Base-by-base conservation (phyloP, 2,329 filamentous ascomycete species). In the Cladosporium halotolerans region DNA sequence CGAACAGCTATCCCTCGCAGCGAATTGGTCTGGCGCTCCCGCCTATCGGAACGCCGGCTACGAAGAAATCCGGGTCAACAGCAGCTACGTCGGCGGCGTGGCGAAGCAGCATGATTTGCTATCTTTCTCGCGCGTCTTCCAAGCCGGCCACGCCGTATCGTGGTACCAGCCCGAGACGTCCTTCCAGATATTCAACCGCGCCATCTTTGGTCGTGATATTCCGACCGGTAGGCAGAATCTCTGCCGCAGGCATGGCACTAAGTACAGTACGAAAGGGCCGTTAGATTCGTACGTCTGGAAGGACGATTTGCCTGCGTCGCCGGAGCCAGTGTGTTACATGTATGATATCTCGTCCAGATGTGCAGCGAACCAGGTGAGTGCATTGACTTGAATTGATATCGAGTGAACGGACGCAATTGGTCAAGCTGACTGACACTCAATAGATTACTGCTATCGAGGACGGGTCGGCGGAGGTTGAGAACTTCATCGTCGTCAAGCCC, bases 141-240 rank as follows among this genome's bases (percentile, higher is more conserved):
- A 69, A 42, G 60, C 65, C 18, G 66, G 66, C 8, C 65, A 69
- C 47, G 60, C 63, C 46, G 58, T 54, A 13, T 36, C 55, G 1
- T 58, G 44, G 19, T 81, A 80, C 59, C 77, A 81, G 59, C 79
- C 79, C 0, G 71, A 80, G 58, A 78, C 77, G 0, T 72, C 76
- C 2, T 79, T 76, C 47, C 68, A 76, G 55, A 76, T 82, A 44
- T 82, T 82, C 64, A 69, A 73, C 16, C 77, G 80, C 5, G 72
- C 73, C 1, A 70, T 80, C 45, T 69, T 75, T 47, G 74, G 76
- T 45, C 70, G 67, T 9, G 80, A 82, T 54, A 70, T 84, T 45
- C 76, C 78, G 1, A 83, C 79, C 3, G 81, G 81, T 0, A 13
- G 36, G 2, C n/a, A 47, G 13, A 31, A 72, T 71, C 39, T 62